Conservation (phyloP, 192 early-diverging fungal genomes). For the Coemansia sp. region DNA sequence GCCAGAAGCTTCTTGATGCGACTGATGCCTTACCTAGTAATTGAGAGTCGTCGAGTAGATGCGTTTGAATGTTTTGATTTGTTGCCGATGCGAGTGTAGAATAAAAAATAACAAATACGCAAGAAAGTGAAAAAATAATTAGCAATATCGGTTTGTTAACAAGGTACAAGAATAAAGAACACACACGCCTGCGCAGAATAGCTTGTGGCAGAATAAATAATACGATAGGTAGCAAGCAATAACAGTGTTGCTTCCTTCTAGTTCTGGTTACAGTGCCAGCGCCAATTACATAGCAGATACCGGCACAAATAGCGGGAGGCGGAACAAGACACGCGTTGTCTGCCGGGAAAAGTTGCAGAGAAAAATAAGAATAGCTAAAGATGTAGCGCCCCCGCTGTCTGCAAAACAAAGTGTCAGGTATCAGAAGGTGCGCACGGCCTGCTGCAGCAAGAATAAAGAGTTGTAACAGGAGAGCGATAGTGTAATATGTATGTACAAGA, state of each 20-base stretch:
- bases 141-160: not conserved
- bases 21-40: conserved; percentile 1
- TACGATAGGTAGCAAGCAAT: not conserved
- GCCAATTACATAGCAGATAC: no score
- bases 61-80: not conserved
- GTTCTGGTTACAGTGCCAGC: no score
- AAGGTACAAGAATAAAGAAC: no score
- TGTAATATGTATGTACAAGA: conserved; percentile 7
- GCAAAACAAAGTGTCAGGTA: not conserved
- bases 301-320: no score
- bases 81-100: not conserved
- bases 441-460: conserved; percentile 7
- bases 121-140: not conserved
- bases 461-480: conserved; percentile 1
- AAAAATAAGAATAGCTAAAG: not conserved
- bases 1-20: not conserved
- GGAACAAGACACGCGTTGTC: no score
- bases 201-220: no score
- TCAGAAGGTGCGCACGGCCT: conserved; percentile 5
- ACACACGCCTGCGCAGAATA: no score
- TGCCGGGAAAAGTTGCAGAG: no score
- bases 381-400: not conserved
- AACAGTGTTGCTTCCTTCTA: no score
- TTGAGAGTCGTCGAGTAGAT: not conserved
- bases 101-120: not conserved